Base-by-base conservation (phyloP, 1,139 yeast genomes). In the Protomyces inundatus region DNA sequence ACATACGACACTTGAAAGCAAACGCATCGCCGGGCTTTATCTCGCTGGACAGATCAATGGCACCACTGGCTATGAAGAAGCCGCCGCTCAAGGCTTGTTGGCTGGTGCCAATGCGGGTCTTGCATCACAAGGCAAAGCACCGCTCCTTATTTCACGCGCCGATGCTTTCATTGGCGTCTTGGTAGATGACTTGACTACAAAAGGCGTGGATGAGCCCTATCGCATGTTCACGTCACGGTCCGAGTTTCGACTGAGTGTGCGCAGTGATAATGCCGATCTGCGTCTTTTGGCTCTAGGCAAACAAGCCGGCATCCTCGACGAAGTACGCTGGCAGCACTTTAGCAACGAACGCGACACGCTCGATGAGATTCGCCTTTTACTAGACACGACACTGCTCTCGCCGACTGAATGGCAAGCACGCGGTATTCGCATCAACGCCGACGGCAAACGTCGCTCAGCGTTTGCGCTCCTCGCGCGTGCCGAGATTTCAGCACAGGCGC, bases 41-140 rank as follows among this genome's bases (percentile, higher is more conserved):
- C 79, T 95, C 62, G 99, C 98, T 0, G 99, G 99, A 1, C 99
- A 95, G 75, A 95, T 95, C 53, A 95, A 95, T 73, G 99, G 99
- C 54, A 95, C 99, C 0, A 95, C 99, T 0, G 99, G 99, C 0
- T 95, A 95, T 71, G 99, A 95, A 76, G 99, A 95, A 73, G 99
- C 99, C 0, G 97, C 97, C 1, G 86, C 98, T 0, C 67, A 66
- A 51, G 99, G 99, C 0, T 81, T 91, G 65, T 77, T 95, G 58
- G 98, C 99, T 0, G 99, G 99, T 5, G 87, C 91, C 48, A 95
- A 95, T 73, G 98, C 98, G 0, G 93, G 91, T 0, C 67, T 77
- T n/a, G 62, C 76, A 0, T 77, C 86, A 34, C 78, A 79, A 4
- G 79, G 77, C 0, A 46, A 61, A n/a, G 61, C 59, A 32, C 82